Percentiles rank a stretch among this genome's conserved stretches.
phyloP scores from a whole-genome alignment of 345 rosid genomes.

The Stellera chamaejasme region DNA sequence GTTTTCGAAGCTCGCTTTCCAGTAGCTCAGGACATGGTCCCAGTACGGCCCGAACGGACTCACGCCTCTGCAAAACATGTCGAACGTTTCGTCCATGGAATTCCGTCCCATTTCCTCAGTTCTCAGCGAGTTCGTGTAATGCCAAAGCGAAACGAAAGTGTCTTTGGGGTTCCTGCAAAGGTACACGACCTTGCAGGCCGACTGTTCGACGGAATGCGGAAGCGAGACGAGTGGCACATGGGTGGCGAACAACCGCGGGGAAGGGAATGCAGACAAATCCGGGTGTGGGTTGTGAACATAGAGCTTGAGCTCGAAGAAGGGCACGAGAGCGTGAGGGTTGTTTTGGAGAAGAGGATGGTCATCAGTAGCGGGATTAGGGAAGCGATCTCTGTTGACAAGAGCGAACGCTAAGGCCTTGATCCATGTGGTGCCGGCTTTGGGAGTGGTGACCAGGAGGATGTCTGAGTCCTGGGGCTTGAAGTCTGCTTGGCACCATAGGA shows the following conservation, averaged over 20 bases:
- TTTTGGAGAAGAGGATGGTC: neutral
- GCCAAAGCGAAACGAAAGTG: slow-evolving; percentile 47
- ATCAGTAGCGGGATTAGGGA: neutral
- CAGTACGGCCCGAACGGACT: slow-evolving; percentile 44
- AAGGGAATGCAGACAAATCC: slow-evolving; percentile 17
- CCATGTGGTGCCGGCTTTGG: slow-evolving; percentile 20
- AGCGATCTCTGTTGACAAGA: neutral
- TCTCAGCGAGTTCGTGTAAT: slow-evolving; percentile 39
- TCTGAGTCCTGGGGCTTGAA: slow-evolving; percentile 6
- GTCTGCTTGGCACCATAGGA: slow-evolving; percentile 4
- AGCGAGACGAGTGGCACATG: slow-evolving; percentile 29
- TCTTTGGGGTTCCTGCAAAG: slow-evolving; percentile 57
- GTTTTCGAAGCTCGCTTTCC: slow-evolving; percentile 41
- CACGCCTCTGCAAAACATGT: slow-evolving; percentile 40
- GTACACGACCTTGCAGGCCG: slow-evolving; percentile 42
- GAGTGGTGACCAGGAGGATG: neutral
- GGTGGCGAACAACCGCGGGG: slow-evolving; percentile 40
- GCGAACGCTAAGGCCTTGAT: slow-evolving; percentile 9
- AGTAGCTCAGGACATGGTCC: slow-evolving; percentile 48
- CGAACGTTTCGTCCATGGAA: slow-evolving; percentile 30
- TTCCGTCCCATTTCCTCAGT: slow-evolving; percentile 11
- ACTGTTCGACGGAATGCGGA: slow-evolving; percentile 24
- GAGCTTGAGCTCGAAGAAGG: slow-evolving; percentile 33
- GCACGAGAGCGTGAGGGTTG: slow-evolving; percentile 27
- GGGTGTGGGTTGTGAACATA: slow-evolving; percentile 15